Evolutionary conservation across 345 rosid species (phyloP), one percentile per base, ranked within the genome.

Genomic region (Zanthoxylum bungeanum): DNA sequence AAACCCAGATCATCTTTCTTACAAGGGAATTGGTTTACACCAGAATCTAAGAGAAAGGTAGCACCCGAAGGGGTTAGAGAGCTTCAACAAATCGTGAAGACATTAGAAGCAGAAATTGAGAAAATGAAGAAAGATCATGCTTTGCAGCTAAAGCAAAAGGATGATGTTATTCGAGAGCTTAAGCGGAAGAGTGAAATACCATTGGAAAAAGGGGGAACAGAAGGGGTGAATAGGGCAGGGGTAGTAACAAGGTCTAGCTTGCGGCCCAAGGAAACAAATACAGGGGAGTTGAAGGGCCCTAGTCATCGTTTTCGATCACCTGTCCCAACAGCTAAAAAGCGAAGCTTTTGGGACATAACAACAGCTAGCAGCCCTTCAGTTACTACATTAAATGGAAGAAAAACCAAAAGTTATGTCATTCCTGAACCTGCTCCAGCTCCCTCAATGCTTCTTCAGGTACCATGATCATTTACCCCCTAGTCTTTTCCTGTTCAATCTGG

Each of bases 401-500:
- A 89, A 85, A 90, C 89, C 25, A 90, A 87, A 83, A 90, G 89
- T 78, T 87, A 91, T 68, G 84, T 78, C n/a, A 55, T 46, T 64
- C 60, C 82, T 49, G 91, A 90, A 69, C 78, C 85, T 58, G 68
- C 76, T 51, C 77, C 82, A 71, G 84, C 80, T 73, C 98, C 96
- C 64, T 93, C 98, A 61, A 79, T 88, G 94, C 91, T 93, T 77
- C 97, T 91, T 83, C 97, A 91, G 97, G 97, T 91, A 74, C 39
- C n/a, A 22, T 74, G 5, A 62, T 27, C 36, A 60, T 28, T 46
- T 33, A 11, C 40, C 21, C 19, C 5, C 14, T 11, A 8, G 34
- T 21, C 58, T 34, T 49, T 70, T 46, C 31, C 25, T 11, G 3
- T 60, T 51, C 19, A 66, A 30, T 52, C 4, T 28, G 53, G 10